Conservation (phyloP, 225 moss, liverwort and hornwort genomes). For the Straminergon stramineum region DNA sequence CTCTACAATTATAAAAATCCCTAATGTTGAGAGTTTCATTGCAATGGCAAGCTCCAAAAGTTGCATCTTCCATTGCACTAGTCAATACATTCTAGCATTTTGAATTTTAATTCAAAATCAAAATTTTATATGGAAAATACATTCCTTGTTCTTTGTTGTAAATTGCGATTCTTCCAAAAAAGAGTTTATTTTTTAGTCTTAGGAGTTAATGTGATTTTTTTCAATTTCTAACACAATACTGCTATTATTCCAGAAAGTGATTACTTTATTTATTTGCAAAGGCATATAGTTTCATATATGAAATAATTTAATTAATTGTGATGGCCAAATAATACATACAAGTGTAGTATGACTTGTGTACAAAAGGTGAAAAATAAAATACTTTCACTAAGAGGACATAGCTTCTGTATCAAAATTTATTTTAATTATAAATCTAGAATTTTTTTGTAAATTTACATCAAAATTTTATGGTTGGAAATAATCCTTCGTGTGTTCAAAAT, state of each 20-base stretch:
- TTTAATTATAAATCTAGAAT: neutral
- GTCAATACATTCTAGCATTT: no score
- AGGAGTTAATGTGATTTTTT: neutral
- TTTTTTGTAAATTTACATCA: neutral
- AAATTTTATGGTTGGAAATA: neutral
- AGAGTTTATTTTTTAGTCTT: neutral
- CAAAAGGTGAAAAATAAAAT: neutral
- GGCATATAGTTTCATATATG: no score
- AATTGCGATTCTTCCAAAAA: neutral
- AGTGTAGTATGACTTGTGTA: neutral
- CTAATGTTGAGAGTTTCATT: neutral
- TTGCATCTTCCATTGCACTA: neutral
- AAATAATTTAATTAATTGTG: neutral
- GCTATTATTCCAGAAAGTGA: neutral
- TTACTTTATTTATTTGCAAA: neutral
- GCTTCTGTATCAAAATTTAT: accelerated
- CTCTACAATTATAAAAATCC: neutral
- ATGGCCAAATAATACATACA: neutral
- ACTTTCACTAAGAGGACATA: neutral
- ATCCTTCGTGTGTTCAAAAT: neutral
- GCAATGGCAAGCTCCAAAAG: neutral
- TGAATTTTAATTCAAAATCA: no score
- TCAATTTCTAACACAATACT: neutral
- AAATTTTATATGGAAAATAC: neutral
- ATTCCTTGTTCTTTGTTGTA: neutral